Base-by-base conservation (phyloP, 371 early-diverging fungal genomes). In the Zopfochytrium polystomum region DNA sequence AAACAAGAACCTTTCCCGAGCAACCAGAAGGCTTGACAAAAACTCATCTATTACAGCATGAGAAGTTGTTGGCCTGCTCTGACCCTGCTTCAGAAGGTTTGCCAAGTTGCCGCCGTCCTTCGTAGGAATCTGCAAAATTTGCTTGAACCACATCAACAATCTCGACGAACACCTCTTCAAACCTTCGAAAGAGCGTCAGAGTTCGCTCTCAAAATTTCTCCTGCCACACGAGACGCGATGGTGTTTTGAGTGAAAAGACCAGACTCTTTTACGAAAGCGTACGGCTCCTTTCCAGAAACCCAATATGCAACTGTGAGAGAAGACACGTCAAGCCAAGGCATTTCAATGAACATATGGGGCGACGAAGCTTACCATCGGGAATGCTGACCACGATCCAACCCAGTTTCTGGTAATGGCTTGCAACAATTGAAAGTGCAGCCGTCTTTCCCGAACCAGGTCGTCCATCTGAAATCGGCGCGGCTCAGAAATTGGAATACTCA, bases 371-470 rank as follows among this genome's bases (percentile, higher is more conserved):
- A 70, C 71, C 26, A 26, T 58, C 55, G 22, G 63, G 71, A 23
- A 71, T 1, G 35, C 64, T 55, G n/a, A 66, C 20, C 2, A 65
- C 65, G 26, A 71, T 62, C 55, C 55, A 61, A 9, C 55, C 71
- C n/a, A 64, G 52, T 1, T 38, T 29, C 22, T 32, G 27, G 47
- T 48, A 67, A 45, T 71, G 65, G 0, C 47, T 50, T 9, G 52
- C 64, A 1, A 49, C 25, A 22, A 61, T 62, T 5, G 46, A 34
- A 3, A 71, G 46, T 15, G 55, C 53, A 1, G 62, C 48, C n/a
- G 44, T 57, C 54, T 71, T 71, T 48, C 71, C 71, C 9, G 27
- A 20, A 13, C 71, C 71, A 32, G 51, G 5, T 6, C 35, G 45
- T 11, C 43, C 47, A 58, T 67, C 63, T 52, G 43, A n/a, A 33